Evolutionary conservation across 345 rosid species (phyloP).

Genomic region (Eucalyptus sp.): DNA sequence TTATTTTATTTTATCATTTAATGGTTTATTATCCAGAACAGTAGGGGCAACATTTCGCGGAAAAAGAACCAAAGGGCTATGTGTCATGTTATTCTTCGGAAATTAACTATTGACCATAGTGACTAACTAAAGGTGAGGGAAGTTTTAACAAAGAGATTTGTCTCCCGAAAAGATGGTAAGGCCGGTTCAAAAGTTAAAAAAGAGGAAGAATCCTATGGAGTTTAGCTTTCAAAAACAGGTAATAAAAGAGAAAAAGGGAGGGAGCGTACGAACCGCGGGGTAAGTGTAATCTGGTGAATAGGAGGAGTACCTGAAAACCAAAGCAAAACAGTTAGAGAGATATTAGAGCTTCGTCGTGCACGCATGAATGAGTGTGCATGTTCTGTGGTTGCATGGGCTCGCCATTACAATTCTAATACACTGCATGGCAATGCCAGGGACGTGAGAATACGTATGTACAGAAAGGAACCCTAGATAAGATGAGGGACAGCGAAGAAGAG

Average conservation of each 20-base stretch:
- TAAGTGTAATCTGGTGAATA: slow-evolving; percentile 86
- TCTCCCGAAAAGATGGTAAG: not conserved
- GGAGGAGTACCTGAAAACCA: slow-evolving; percentile 67
- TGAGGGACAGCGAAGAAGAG: not conserved
- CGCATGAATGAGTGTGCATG: not conserved
- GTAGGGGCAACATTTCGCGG: not conserved
- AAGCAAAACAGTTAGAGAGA: not conserved
- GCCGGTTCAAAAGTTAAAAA: not conserved
- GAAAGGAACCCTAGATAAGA: not conserved
- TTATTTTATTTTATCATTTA: not conserved
- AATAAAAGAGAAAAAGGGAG: not conserved
- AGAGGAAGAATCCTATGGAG: not conserved
- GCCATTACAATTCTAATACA: not conserved
- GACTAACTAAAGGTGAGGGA: not conserved
- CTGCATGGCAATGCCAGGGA: not conserved
- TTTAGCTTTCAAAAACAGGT: not conserved
- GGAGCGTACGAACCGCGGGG: slow-evolving; percentile 60
- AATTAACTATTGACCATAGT: not conserved
- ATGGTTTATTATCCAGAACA: not conserved
- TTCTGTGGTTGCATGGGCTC: not conserved
- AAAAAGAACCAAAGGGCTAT: not conserved
- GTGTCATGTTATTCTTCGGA: not conserved
- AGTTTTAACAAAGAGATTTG: not conserved
- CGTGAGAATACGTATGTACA: not conserved
- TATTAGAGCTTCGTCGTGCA: not conserved